Conservation (phyloP, 176 grass and related monocot genomes). For the Olyra latifolia region DNA sequence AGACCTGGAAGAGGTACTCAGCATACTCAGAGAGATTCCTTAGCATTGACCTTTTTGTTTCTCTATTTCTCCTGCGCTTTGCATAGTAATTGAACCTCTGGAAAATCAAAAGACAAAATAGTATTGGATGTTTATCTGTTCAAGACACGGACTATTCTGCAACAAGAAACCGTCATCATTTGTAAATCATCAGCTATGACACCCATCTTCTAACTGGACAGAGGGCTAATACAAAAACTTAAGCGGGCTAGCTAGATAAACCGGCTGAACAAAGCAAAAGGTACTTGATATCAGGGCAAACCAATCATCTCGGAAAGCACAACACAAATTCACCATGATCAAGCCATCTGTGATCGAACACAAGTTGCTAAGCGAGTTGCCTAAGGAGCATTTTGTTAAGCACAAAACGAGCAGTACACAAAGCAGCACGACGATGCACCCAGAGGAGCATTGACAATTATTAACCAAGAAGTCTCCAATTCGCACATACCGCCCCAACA, state of each 20-base stretch:
- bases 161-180: not conserved
- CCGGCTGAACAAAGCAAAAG: not conserved
- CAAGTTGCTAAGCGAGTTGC: not conserved
- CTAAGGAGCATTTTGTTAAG: conserved; percentile 21
- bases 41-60: conserved; percentile 63
- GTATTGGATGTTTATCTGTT: conserved; percentile 23
- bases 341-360: not conserved
- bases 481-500: too few species aligned
- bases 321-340: not conserved
- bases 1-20: conserved; percentile 73
- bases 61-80: conserved; percentile 67
- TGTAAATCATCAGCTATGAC: not conserved
- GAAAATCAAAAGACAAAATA: conserved; percentile 23
- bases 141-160: conserved; percentile 11
- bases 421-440: not conserved
- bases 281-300: not conserved
- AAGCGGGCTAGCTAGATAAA: conserved; percentile 3
- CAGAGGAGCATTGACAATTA: not conserved
- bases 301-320: not conserved
- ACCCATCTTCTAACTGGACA: not conserved
- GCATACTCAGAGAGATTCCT: conserved; percentile 74
- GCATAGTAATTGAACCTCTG: conserved; percentile 74
- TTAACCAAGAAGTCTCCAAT: not conserved
- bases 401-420: conserved; percentile 15
- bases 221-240: conserved; percentile 1